A percentile compares a stretch with the other conserved stretches of the same genome.
Conservation (phyloP, 2,329 filamentous ascomycete genomes). For the Aspergillus costaricaensis region DNA sequence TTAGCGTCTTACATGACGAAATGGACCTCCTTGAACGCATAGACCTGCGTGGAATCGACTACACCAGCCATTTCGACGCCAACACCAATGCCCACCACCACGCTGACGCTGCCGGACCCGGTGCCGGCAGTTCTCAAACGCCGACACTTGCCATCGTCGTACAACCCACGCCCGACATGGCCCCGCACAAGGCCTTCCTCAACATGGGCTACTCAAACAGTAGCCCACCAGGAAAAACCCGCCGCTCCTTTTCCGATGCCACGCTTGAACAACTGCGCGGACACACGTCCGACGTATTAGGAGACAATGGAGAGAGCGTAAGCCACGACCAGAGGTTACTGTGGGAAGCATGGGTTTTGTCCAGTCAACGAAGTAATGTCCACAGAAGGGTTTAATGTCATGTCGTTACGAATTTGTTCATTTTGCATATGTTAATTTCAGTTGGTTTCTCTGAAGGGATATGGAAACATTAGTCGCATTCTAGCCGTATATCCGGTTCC, state of each 20-base stretch:
- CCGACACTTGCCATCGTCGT: conserved; percentile 25
- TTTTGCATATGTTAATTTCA: not conserved
- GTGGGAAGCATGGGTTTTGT: conserved; percentile 45
- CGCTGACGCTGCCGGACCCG: conserved; percentile 8
- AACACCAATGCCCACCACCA: conserved; percentile 4
- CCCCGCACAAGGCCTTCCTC: conserved; percentile 21
- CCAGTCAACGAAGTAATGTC: conserved; percentile 21
- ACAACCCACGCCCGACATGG: conserved; percentile 15
- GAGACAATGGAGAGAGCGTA: conserved; percentile 40
- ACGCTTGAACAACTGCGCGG: conserved; percentile 29
- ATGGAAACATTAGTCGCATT: not conserved
- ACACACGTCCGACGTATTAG: conserved; percentile 36
- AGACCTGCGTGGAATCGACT: conserved; percentile 63
- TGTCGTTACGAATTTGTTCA: not conserved
- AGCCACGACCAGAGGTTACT: conserved; percentile 34
- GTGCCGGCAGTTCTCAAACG: conserved; percentile 2
- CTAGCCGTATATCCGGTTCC: not conserved
- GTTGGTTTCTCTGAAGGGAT: not conserved
- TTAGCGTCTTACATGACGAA: conserved; percentile 57
- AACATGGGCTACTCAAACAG: conserved; percentile 12
- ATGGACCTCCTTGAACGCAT: conserved; percentile 63
- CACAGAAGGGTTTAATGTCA: conserved; percentile 9
- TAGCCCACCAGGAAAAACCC: conserved; percentile 7
- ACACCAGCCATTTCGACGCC: conserved; percentile 57
- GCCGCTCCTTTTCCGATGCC: conserved; percentile 11